Evolutionary conservation across 2,329 filamentous ascomycete species (phyloP).

Genomic region (Fonsecaea nubica): DNA sequence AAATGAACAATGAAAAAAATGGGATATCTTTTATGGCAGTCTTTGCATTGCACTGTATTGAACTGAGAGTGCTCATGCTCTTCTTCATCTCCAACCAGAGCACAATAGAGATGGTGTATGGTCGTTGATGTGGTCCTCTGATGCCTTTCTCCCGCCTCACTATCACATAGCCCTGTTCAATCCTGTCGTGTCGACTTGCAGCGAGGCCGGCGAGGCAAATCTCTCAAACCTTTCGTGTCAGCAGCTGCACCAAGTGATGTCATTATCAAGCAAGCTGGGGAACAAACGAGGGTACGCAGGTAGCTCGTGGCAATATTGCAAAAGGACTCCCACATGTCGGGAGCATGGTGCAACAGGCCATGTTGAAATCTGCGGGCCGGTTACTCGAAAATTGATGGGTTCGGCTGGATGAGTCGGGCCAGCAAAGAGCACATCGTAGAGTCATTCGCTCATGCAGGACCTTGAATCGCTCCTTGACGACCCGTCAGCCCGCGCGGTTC

Average conservation of each 20-base stretch:
- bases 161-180: not conserved
- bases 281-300: not conserved
- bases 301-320: not conserved
- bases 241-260: not conserved
- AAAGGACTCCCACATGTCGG: not conserved
- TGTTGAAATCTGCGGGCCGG: not conserved
- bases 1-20: not conserved
- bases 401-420: not conserved
- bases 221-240: not conserved
- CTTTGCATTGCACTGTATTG: not conserved
- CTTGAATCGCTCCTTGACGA: not conserved
- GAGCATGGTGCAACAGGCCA: not conserved
- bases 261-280: not conserved
- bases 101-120: not conserved
- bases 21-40: not conserved
- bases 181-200: not conserved
- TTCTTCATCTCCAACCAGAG: not conserved
- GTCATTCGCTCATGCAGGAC: not conserved
- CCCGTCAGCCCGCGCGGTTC: not conserved
- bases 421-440: not conserved
- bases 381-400: not conserved
- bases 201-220: not conserved
- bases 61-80: not conserved
- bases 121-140: not conserved
- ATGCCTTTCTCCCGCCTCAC: not conserved